Base-by-base conservation (phyloP, 805 yeast genomes). In the Candida ortonii region DNA sequence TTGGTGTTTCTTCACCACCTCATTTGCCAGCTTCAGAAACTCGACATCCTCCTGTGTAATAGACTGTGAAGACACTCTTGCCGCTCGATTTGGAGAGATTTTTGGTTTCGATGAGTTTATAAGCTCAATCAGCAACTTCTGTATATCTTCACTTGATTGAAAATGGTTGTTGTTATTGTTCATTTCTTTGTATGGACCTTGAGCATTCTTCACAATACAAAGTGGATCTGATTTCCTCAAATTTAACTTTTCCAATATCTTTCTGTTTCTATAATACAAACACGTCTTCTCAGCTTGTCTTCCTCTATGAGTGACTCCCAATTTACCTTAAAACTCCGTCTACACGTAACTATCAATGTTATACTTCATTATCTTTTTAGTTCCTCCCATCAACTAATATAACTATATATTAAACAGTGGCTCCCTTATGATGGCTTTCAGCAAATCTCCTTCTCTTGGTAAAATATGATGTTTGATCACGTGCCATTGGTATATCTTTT, bases 11-110 rank as follows among this genome's bases (percentile, higher is more conserved):
- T 67, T 67, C 3, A 73, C 67, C 3, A 80, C 84, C 48, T 78
- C 82, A 39, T 74, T 72, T 3, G 85, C 85, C 13, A 78, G 65
- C 28, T 72, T 61, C 23, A 78, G 60, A 47, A 78, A 78, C 33
- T 68, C 63, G 25, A 71, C 62, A 49, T 78, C 84, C 49, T 75
- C 82, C 23, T 60, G 59, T 7, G 67, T 61, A 13, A 57, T 49
- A 4, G 43, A 38, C 25, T 52, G 46, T 15, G 39, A 36, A 7
- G 46, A 35, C 22, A 51, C 26, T 27, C 39, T 42, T 18, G 45
- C 36, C 16, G 46, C 38, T 15, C 50, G 42, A 32, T 43, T 38
- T 4, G 49, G 44, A 5, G 53, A 44, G 3, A 43, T 43, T 28
- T 49, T 49, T n/a, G 58, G 59, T 30, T 51, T 53, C 25, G 53